Evolutionary conservation across 495 filamentous ascomycete species (phyloP), one percentile per base, ranked within the genome.

Genomic region (Podospora tetraspora): DNA sequence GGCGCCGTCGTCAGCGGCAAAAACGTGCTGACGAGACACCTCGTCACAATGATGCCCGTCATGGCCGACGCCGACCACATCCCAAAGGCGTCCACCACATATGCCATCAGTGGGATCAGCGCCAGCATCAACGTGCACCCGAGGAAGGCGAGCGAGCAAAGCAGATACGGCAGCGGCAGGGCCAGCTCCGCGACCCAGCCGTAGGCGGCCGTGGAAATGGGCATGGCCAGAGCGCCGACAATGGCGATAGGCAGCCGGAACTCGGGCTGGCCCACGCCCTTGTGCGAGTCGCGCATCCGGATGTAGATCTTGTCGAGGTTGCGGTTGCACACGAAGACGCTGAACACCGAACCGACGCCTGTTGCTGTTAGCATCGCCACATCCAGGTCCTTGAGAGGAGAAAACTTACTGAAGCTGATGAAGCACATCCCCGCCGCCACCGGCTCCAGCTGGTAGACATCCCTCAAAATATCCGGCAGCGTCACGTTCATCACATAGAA

Each of bases 61-160:
- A 87, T 79, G 3, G 85, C 86, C 19, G 81, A 84, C 0, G 86
- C 85, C 7, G 83, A 79, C 70, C 83, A 86, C 13, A 85, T 63
- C 0, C 84, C 82, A 68, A 85, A 88, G 0, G 85, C 84, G 68
- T 88, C 86, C 0, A 87, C 85, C 10, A 88, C 77, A 64, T 87
- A 88, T 0, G 84, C 78, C 70, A 79, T 79, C 25, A 87, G 62
- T 0, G 86, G 83, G 21, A 88, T 73, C 59, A 81, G 73, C 13
- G 77, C 78, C 11, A 86, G 61, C 66, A 85, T 79, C 21, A 78
- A 75, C 2, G 73, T 63, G 0, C 71, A 73, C 23, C 85, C 85
- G 13, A 81, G 74, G 16, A 87, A 72, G 60, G 78, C 69, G 3
- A 84, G 74, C 0, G 74, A 68, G 1, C 84, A 21, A 0, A 88